These are phyloP conservation scores for Boletellus ananas DNA, from an alignment of 768 basidiomycete species.

Conservation along the genomic window DNA sequence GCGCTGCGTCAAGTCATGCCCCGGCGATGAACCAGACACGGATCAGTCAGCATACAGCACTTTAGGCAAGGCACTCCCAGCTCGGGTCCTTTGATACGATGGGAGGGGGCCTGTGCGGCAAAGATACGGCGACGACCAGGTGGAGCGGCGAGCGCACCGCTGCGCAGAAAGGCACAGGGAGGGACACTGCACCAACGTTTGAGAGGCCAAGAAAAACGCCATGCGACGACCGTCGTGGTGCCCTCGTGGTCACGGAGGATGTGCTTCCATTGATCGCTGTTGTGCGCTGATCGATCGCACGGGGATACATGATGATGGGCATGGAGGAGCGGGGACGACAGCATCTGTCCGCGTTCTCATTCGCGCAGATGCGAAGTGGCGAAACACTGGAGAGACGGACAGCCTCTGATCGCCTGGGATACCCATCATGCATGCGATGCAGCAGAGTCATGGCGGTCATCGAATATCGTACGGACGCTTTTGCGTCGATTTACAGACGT, in stretches of 20 bases:
- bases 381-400: conserved; percentile 1
- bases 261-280: conserved; percentile 5
- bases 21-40: background rate
- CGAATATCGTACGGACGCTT: background rate
- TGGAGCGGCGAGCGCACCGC: background rate
- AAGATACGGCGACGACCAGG: conserved; percentile 2
- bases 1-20: background rate
- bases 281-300: conserved; percentile 9
- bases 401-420: conserved; percentile 3
- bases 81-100: conserved; percentile 7
- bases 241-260: conserved; percentile 13
- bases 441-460: background rate
- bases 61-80: background rate
- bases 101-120: conserved; percentile 8
- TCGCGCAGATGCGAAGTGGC: background rate
- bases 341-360: background rate
- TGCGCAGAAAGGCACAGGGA: too few relatives aligned
- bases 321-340: too few relatives aligned
- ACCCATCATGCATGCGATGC: conserved; percentile 9
- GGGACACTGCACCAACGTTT: conserved; percentile 17
- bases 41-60: background rate
- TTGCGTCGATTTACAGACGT: background rate
- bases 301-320: background rate
- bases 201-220: background rate
- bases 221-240: background rate